Conservation (phyloP, 768 basidiomycete species). For the Saitozyma podzolica region DNA sequence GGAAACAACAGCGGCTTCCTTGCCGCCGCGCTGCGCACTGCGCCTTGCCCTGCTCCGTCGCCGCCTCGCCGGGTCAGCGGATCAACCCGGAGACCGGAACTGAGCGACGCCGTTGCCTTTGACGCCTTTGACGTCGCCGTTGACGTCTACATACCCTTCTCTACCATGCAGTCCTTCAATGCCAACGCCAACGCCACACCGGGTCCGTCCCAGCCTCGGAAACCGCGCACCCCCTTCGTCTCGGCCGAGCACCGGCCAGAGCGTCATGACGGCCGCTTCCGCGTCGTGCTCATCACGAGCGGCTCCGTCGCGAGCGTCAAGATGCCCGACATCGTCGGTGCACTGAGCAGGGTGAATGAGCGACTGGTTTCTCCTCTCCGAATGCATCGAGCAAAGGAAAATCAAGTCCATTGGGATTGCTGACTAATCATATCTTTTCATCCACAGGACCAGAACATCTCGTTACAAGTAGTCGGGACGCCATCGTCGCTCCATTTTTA, state of each 20-base stretch:
- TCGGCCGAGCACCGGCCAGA: conserved; percentile 29
- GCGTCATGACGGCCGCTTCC: conserved; percentile 33
- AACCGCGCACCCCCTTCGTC: conserved; percentile 28
- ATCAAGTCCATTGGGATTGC: neutral
- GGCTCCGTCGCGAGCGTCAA: conserved; percentile 98
- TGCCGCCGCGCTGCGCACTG: too few relatives aligned
- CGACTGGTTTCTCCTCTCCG: neutral
- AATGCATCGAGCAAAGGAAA: neutral
- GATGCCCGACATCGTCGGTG: conserved; percentile 79
- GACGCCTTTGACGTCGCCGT: too few relatives aligned
- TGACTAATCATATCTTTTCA: neutral
- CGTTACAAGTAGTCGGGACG: conserved; percentile 80
- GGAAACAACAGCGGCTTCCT: too few relatives aligned
- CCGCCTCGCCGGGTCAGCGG: too few relatives aligned
- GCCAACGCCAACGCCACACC: conserved; percentile 3
- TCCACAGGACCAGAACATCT: conserved; percentile 68
- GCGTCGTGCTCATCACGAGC: conserved; percentile 76
- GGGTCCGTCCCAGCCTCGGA: conserved; percentile 12
- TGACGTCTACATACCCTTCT: neutral
- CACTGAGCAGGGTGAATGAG: conserved; percentile 65
- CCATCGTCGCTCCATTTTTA: conserved; percentile 77
- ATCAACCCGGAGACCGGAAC: too few relatives aligned
- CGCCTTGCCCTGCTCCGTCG: too few relatives aligned
- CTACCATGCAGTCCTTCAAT: neutral
- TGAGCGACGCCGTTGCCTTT: too few relatives aligned